Conservation (phyloP, 2,329 filamentous ascomycete species). For the Tothia fuscella region DNA sequence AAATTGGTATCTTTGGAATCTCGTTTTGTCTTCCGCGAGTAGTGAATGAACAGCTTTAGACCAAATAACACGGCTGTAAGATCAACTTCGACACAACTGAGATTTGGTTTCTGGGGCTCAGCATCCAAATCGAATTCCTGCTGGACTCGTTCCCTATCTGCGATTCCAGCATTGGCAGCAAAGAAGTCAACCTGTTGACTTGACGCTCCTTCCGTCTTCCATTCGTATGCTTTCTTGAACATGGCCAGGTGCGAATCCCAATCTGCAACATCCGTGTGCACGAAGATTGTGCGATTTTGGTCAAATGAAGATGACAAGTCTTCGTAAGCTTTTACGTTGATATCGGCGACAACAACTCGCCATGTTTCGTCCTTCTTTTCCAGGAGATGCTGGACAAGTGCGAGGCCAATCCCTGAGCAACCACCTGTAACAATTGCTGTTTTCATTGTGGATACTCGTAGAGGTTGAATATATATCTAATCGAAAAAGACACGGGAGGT, state of each 20-base stretch:
- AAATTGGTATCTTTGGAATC: neutral
- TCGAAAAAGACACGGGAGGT: too few species aligned
- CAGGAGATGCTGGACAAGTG: constrained; percentile 24
- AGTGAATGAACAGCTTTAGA: neutral
- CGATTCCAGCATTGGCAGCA: constrained; percentile 5
- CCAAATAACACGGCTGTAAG: neutral
- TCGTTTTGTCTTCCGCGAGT: neutral
- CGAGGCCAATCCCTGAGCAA: constrained; percentile 27
- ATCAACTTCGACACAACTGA: constrained; percentile 1
- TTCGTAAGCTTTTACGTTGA: neutral
- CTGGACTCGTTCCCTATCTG: neutral
- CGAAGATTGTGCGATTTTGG: neutral
- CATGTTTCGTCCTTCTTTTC: constrained; percentile 12
- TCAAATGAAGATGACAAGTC: neutral
- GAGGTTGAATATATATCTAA: too few species aligned
- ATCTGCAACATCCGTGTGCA: constrained; percentile 1
- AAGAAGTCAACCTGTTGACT: constrained; percentile 5
- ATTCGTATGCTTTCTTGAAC: constrained; percentile 1
- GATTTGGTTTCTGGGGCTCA: constrained; percentile 3
- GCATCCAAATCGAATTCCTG: neutral
- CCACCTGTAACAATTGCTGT: constrained; percentile 24
- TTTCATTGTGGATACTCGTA: neutral
- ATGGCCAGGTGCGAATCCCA: neutral
- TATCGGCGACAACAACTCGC: constrained; percentile 1
- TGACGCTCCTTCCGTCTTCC: neutral